Evolutionary conservation across 169 alveolate genomes (phyloP).

Genomic region (Plasmodium knowlesi): DNA sequence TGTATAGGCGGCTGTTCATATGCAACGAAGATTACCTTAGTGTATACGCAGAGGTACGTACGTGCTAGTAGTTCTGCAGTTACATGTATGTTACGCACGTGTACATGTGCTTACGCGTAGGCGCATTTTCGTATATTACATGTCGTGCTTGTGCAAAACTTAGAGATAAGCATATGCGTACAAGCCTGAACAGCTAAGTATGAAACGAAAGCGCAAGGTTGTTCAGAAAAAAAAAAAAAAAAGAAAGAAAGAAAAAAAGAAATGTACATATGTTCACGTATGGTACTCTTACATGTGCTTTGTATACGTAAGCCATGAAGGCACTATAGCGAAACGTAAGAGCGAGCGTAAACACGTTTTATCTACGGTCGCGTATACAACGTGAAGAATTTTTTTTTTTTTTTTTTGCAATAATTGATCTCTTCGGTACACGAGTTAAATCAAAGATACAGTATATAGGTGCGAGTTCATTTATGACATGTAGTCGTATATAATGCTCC

Average conservation of each 20-base stretch:
- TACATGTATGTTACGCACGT: neutral
- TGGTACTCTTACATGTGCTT: neutral
- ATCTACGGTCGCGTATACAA: neutral
- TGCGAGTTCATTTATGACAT: neutral
- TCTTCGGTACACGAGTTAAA: neutral
- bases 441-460: neutral
- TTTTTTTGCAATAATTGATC: conserved; percentile 1
- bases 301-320: neutral
- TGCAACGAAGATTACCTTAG: neutral
- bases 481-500: neutral
- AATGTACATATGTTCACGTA: neutral
- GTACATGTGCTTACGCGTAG: neutral
- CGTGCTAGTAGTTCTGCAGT: neutral
- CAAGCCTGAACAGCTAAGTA: neutral
- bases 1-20: neutral
- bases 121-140: neutral
- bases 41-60: neutral
- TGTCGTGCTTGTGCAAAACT: neutral
- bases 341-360: neutral
- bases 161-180: neutral
- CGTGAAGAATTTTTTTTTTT: conserved; percentile 7
- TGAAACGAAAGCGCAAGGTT: neutral
- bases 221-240: neutral
- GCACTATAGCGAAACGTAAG: neutral
- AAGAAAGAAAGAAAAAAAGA: neutral